Evolutionary conservation across 768 basidiomycete species (phyloP).

Genomic region (Lactifluus volemus): DNA sequence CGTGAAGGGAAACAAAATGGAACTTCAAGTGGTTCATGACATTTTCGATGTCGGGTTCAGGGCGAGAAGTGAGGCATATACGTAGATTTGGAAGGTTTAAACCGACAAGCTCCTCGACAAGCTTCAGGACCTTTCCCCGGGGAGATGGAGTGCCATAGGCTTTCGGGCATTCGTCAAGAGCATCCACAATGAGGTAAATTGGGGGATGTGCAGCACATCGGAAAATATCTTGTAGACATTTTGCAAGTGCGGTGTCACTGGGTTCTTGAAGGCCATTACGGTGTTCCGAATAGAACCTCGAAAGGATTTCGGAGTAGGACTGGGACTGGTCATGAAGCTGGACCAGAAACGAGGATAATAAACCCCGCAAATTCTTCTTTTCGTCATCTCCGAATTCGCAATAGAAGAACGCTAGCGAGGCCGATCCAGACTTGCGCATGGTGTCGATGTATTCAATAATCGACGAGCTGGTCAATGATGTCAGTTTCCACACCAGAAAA

Average conservation of each 20-base stretch:
- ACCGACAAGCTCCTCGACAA: neutral
- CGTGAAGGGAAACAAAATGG: neutral
- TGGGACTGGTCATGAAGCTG: neutral
- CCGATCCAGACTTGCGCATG: neutral
- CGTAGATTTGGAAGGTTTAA: neutral
- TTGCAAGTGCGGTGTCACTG: neutral
- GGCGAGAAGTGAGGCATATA: conserved; percentile 3
- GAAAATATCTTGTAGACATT: neutral
- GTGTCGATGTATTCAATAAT: neutral
- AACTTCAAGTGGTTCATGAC: neutral
- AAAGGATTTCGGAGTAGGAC: neutral
- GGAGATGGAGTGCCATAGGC: neutral
- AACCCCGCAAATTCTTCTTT: neutral
- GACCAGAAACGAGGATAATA: neutral
- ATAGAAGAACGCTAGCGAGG: neutral
- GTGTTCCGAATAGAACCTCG: neutral
- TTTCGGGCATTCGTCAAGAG: neutral
- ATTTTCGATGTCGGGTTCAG: neutral
- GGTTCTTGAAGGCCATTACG: neutral
- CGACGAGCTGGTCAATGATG: neutral
- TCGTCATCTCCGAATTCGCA: neutral
- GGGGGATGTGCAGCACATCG: neutral
- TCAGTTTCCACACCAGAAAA: neutral
- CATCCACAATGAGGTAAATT: neutral
- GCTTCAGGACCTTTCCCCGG: neutral